Percentiles rank a stretch among this genome's conserved stretches.
Conservation (phyloP, 1,284 basidiomycete species). For the Peniophora sp. region DNA sequence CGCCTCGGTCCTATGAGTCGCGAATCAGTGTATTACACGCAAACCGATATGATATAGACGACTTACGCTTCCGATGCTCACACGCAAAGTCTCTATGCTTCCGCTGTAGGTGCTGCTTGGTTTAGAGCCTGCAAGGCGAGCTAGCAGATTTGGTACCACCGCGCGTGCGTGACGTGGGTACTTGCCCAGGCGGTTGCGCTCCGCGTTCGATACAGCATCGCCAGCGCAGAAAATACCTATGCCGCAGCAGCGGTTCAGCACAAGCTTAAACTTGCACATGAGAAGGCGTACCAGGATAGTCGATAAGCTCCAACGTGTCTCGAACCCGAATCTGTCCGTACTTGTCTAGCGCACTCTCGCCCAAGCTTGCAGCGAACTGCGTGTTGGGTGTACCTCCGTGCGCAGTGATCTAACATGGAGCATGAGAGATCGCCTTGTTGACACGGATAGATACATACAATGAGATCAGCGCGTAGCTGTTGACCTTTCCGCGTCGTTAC, state of each 20-base stretch:
- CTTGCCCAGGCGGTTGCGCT: slow-evolving; percentile 54
- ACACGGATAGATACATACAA: slow-evolving; percentile 31
- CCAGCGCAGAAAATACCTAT: slow-evolving; percentile 36
- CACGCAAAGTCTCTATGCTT: background rate
- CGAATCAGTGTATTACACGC: slow-evolving; percentile 19
- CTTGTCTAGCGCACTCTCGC: slow-evolving; percentile 29
- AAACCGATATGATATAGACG: slow-evolving; percentile 28
- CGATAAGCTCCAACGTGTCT: slow-evolving; percentile 43
- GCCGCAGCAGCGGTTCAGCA: too few species aligned
- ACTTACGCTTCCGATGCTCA: background rate
- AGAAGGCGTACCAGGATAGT: slow-evolving; percentile 23
- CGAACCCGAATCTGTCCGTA: slow-evolving; percentile 39
- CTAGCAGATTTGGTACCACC: slow-evolving; percentile 37
- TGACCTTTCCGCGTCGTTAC: slow-evolving; percentile 48
- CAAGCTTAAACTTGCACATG: too few species aligned
- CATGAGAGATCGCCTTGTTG: background rate
- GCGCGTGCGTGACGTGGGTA: slow-evolving; percentile 33
- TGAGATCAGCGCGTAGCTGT: slow-evolving; percentile 44
- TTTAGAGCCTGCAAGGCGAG: slow-evolving; percentile 20
- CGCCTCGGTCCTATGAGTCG: slow-evolving; percentile 4
- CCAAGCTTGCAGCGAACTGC: slow-evolving; percentile 35
- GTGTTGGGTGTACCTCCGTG: slow-evolving; percentile 46
- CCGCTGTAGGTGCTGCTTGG: background rate
- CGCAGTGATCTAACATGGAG: slow-evolving; percentile 38
- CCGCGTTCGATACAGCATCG: slow-evolving; percentile 37